Percentiles rank a stretch among this genome's conserved stretches.
These are phyloP conservation scores for Aspergillus thermomutatus DNA, from an alignment of 2,329 filamentous ascomycete species.

Conservation along the genomic window DNA sequence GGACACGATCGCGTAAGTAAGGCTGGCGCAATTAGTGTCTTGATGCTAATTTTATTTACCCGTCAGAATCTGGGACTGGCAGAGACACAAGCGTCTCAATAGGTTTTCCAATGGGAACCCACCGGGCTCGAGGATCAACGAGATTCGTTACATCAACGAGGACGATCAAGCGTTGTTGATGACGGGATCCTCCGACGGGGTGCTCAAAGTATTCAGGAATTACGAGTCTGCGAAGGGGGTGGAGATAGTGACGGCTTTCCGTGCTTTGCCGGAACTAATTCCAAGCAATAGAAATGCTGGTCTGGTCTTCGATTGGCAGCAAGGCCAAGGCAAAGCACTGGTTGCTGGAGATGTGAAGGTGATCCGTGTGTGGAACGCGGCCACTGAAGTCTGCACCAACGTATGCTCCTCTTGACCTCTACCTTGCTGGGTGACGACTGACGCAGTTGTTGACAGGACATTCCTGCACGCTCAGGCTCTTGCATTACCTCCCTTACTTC, in stretches of 20 bases:
- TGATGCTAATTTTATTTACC: slow-evolving; percentile 3
- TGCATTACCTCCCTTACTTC: slow-evolving; percentile 95
- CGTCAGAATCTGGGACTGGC: slow-evolving; percentile 83
- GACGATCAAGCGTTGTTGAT: slow-evolving; percentile 93
- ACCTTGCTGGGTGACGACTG: neutral
- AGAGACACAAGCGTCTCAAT: slow-evolving; percentile 68
- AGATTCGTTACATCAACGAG: slow-evolving; percentile 96
- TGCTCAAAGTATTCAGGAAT: slow-evolving; percentile 87
- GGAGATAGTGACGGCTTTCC: slow-evolving; percentile 85
- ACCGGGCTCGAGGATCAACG: slow-evolving; percentile 83
- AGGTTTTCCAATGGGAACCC: slow-evolving; percentile 96
- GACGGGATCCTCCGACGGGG: slow-evolving; percentile 92
- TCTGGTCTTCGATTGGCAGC: slow-evolving; percentile 98
- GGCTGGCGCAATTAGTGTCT: neutral
- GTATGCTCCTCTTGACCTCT: slow-evolving; percentile 35
- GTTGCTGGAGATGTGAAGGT: slow-evolving; percentile 95
- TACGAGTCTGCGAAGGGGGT: slow-evolving; percentile 76
- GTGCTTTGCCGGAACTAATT: slow-evolving; percentile 88
- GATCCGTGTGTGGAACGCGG: slow-evolving; percentile 94
- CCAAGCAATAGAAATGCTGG: slow-evolving; percentile 92
- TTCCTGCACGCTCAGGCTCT: slow-evolving; percentile 87
- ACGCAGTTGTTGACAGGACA: slow-evolving; percentile 56
- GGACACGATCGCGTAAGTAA: slow-evolving; percentile 68
- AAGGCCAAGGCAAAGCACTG: slow-evolving; percentile 91
- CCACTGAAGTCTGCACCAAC: slow-evolving; percentile 83